These are phyloP conservation scores for Ceratocystis cacaofunesta DNA, from an alignment of 2,329 filamentous ascomycete species.

Conservation along the genomic window DNA sequence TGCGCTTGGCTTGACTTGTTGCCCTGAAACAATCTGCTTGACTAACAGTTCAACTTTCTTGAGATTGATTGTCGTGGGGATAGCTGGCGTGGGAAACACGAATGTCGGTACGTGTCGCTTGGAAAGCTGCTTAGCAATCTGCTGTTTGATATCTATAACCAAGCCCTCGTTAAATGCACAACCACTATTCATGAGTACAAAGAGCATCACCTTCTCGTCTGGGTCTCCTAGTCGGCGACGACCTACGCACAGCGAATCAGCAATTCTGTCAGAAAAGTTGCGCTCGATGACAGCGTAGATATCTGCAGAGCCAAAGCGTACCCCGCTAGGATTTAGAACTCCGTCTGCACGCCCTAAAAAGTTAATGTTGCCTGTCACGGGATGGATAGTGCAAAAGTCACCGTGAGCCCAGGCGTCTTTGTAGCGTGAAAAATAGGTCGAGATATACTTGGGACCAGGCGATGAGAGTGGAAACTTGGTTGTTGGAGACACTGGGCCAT, in stretches of 20 bases:
- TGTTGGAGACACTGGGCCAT: slow-evolving; percentile 25
- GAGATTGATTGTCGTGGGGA: slow-evolving; percentile 68
- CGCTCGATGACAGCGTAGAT: slow-evolving; percentile 62
- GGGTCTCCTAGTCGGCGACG: slow-evolving; percentile 47
- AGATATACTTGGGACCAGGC: slow-evolving; percentile 41
- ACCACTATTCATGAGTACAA: slow-evolving; percentile 42
- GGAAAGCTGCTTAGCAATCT: slow-evolving; percentile 51
- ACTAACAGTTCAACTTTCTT: slow-evolving; percentile 78
- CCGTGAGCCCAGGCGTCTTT: slow-evolving; percentile 66
- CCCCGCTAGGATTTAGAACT: slow-evolving; percentile 63
- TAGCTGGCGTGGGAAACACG: slow-evolving; percentile 66
- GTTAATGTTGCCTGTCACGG: slow-evolving; percentile 46
- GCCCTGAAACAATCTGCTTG: slow-evolving; percentile 69
- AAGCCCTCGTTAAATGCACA: slow-evolving; percentile 38
- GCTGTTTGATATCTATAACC: slow-evolving; percentile 43
- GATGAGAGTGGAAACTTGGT: slow-evolving; percentile 19
- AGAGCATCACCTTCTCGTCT: slow-evolving; percentile 42
- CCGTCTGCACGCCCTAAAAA: slow-evolving; percentile 63
- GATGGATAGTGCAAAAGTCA: slow-evolving; percentile 61
- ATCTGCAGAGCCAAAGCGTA: slow-evolving; percentile 67
- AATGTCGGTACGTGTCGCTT: slow-evolving; percentile 64
- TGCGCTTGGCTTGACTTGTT: slow-evolving; percentile 57
- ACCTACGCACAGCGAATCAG: slow-evolving; percentile 66
- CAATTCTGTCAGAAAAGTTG: slow-evolving; percentile 45
- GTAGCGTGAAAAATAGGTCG: slow-evolving; percentile 48